phyloP scores from a whole-genome alignment of 148 eudicot species.

The Beta vulgaris region DNA sequence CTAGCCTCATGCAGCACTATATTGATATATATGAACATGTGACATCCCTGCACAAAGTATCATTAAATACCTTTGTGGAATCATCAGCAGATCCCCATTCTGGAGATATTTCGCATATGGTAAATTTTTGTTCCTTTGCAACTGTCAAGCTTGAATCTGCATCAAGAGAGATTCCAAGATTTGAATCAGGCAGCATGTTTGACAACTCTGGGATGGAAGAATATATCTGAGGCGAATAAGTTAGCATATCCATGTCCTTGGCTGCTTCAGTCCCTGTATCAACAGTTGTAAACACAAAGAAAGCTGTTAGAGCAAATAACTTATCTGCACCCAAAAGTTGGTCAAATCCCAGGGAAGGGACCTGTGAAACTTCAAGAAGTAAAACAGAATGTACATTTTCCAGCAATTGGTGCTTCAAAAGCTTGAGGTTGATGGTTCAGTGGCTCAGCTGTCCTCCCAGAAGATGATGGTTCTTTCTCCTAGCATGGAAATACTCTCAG shows the following conservation, averaged over 20 bases:
- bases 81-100: slow-evolving; percentile 71
- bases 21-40: neutral
- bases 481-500: slow-evolving; percentile 11
- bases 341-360: neutral
- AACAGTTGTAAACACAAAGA: slow-evolving; percentile 33
- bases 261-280: slow-evolving; percentile 32
- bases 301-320: slow-evolving; percentile 12
- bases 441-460: slow-evolving; percentile 19
- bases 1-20: neutral
- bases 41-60: neutral
- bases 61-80: slow-evolving; percentile 52
- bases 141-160: slow-evolving; percentile 49
- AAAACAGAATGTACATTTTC: slow-evolving; percentile 27
- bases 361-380: slow-evolving; percentile 1
- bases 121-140: slow-evolving; percentile 62
- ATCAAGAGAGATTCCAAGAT: slow-evolving; percentile 40
- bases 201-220: slow-evolving; percentile 32
- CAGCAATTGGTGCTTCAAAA: slow-evolving; percentile 23
- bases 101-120: slow-evolving; percentile 69
- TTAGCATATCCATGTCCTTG: slow-evolving; percentile 28
- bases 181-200: slow-evolving; percentile 46
- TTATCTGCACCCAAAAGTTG: neutral
- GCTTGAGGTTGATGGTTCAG: slow-evolving; percentile 16
- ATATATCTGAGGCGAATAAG: slow-evolving; percentile 37
- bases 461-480: slow-evolving; percentile 27